Conservation (phyloP, 257 asterid genomes). For the Penstemon eatonii region DNA sequence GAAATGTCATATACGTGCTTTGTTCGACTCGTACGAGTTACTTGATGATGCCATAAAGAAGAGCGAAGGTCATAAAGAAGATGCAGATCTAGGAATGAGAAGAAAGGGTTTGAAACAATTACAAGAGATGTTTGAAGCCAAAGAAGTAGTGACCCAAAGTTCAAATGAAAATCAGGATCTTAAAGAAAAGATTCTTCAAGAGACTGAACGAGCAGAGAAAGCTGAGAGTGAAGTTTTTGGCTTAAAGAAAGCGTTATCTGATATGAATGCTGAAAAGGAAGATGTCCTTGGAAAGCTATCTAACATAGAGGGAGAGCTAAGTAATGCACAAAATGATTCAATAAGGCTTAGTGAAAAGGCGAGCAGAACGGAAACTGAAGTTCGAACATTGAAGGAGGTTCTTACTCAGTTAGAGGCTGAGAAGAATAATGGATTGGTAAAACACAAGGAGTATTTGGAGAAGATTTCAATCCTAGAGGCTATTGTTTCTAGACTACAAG, state of each 20-base stretch:
- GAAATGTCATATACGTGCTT: constrained; percentile 36
- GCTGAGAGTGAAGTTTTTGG: constrained; percentile 62
- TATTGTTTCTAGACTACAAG: constrained; percentile 45
- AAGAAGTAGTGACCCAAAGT: constrained; percentile 25
- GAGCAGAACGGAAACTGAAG: constrained; percentile 61
- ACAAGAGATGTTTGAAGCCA: constrained; percentile 53
- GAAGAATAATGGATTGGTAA: constrained; percentile 47
- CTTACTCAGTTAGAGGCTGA: constrained; percentile 62
- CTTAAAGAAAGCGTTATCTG: constrained; percentile 57
- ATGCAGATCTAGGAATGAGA: constrained; percentile 30
- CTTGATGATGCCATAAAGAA: constrained; percentile 22
- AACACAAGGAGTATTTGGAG: constrained; percentile 50
- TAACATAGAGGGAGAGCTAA: constrained; percentile 55
- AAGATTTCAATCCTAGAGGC: constrained; percentile 53
- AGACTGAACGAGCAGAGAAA: constrained; percentile 55
- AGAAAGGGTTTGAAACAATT: constrained; percentile 56
- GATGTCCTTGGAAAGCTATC: constrained; percentile 53
- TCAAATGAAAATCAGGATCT: constrained; percentile 44
- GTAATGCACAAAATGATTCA: constrained; percentile 58
- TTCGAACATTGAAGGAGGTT: constrained; percentile 63
- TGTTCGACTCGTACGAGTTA: constrained; percentile 39
- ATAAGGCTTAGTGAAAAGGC: constrained; percentile 52
- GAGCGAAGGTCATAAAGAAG: constrained; percentile 33
- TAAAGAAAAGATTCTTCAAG: constrained; percentile 50
- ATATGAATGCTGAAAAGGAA: constrained; percentile 65